A percentile compares a stretch with the other conserved stretches of the same genome.
Conservation (phyloP, 345 rosid genomes). For the Populus davidiana region DNA sequence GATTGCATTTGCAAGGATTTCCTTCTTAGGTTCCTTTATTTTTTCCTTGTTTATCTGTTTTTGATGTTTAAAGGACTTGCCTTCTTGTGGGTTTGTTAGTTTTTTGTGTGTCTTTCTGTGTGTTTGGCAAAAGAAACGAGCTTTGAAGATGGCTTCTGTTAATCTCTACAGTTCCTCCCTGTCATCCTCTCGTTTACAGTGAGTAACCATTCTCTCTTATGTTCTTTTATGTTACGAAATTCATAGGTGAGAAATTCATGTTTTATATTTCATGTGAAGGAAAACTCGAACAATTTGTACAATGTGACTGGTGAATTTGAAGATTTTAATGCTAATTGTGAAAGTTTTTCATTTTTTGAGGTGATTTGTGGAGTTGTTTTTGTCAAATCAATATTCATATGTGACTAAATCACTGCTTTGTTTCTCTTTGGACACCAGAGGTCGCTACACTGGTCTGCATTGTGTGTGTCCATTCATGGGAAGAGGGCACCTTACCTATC, state of each 20-base stretch:
- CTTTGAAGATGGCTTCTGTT: constrained; percentile 11
- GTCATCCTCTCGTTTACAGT: constrained; percentile 24
- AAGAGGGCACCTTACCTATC: constrained; percentile 13
- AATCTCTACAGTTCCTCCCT: constrained; percentile 20
- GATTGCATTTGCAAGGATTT: background rate
- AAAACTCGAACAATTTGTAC: background rate
- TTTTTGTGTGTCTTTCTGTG: background rate
- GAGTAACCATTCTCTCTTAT: background rate
- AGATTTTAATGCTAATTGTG: background rate
- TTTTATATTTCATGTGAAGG: background rate
- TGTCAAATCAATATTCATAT: background rate
- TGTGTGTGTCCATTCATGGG: constrained; percentile 15
- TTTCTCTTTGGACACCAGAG: constrained; percentile 12
- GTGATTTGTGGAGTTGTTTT: background rate
- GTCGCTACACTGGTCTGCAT: constrained; percentile 16
- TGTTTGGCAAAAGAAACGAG: background rate
- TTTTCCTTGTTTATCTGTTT: background rate
- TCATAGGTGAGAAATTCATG: background rate
- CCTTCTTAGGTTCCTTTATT: background rate
- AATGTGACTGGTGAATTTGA: background rate
- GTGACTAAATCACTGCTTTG: background rate
- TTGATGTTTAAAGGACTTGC: background rate
- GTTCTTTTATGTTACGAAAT: background rate
- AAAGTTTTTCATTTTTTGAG: background rate
- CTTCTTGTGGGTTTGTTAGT: background rate